A percentile compares a stretch with the other conserved stretches of the same genome.
Conservation (phyloP, 1,284 basidiomycete genomes). For the Grifola frondosa region DNA sequence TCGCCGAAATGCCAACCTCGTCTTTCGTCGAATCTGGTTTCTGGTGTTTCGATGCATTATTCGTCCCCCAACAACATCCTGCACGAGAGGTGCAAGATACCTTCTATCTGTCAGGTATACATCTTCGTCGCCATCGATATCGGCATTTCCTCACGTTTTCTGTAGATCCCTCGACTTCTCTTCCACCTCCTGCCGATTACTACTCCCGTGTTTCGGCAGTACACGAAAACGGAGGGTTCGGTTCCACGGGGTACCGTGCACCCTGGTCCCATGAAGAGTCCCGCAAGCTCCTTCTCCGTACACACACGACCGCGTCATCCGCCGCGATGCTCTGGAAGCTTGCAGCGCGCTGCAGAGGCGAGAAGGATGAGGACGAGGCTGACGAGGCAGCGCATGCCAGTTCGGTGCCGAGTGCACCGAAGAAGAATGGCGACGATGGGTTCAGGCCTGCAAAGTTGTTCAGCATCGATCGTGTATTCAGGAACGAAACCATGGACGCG, state of each 20-base stretch:
- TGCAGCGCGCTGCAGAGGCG: conserved; percentile 74
- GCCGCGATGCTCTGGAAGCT: conserved; percentile 94
- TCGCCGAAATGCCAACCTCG: conserved; percentile 99
- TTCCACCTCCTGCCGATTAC: conserved; percentile 81
- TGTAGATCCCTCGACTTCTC: conserved; percentile 79
- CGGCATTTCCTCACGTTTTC: conserved; percentile 2
- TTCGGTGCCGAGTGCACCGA: conserved; percentile 15
- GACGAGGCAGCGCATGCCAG: conserved; percentile 36
- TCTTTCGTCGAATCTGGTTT: conserved; percentile 98
- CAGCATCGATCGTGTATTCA: conserved; percentile 98
- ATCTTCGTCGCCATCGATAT: not conserved
- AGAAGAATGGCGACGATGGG: conserved; percentile 49
- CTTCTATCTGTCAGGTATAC: conserved; percentile 91
- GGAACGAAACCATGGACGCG: conserved; percentile 98
- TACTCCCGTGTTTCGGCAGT: conserved; percentile 87
- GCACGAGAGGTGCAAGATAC: conserved; percentile 98
- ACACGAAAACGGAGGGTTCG: conserved; percentile 90
- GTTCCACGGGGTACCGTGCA: conserved; percentile 97
- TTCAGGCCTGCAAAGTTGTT: conserved; percentile 98
- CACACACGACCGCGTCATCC: conserved; percentile 96
- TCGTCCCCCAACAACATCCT: conserved; percentile 99
- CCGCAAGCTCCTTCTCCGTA: conserved; percentile 89
- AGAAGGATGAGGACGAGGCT: conserved; percentile 40
- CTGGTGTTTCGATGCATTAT: conserved; percentile 99
- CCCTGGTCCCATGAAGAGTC: conserved; percentile 94